Evolutionary conservation across 2,329 filamentous ascomycete genomes (phyloP).

Genomic region (Xylaria sp.): DNA sequence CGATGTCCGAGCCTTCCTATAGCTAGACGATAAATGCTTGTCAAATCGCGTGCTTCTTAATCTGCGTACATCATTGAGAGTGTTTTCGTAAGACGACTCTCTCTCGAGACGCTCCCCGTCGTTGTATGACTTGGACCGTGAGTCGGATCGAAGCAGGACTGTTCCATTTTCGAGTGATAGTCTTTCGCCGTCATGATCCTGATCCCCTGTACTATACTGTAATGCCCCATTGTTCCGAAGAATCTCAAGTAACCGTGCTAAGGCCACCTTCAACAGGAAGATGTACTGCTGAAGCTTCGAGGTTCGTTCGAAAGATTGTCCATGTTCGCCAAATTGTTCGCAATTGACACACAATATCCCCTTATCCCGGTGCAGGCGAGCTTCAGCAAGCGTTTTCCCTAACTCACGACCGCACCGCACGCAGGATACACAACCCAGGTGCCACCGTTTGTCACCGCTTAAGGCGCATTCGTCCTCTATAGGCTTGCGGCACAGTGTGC

Average conservation of each 20-base stretch:
- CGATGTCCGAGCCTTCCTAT: conserved; percentile 87
- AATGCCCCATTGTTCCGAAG: conserved; percentile 82
- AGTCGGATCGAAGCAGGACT: conserved; percentile 65
- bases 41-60: conserved; percentile 92
- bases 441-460: conserved; percentile 78
- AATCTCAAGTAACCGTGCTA: conserved; percentile 87
- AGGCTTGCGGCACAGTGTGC: conserved; percentile 78
- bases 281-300: conserved; percentile 93
- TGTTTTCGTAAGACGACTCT: conserved; percentile 88
- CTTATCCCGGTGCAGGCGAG: conserved; percentile 72
- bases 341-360: conserved; percentile 76
- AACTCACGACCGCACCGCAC: conserved; percentile 69
- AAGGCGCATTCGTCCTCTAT: conserved; percentile 94
- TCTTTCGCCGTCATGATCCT: conserved; percentile 66
- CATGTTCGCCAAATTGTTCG: conserved; percentile 60
- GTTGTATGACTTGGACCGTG: conserved; percentile 75
- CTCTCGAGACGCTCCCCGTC: conserved; percentile 67
- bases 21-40: conserved; percentile 90
- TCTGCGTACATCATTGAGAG: conserved; percentile 91
- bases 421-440: conserved; percentile 82
- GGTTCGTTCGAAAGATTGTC: conserved; percentile 69
- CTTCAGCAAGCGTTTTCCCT: conserved; percentile 70
- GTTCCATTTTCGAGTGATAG: conserved; percentile 55
- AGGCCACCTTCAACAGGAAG: conserved; percentile 87
- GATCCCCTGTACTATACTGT: conserved; percentile 76